These are phyloP conservation scores for Helminthosporium solani DNA, from an alignment of 2,329 filamentous ascomycete genomes.

Conservation along the genomic window DNA sequence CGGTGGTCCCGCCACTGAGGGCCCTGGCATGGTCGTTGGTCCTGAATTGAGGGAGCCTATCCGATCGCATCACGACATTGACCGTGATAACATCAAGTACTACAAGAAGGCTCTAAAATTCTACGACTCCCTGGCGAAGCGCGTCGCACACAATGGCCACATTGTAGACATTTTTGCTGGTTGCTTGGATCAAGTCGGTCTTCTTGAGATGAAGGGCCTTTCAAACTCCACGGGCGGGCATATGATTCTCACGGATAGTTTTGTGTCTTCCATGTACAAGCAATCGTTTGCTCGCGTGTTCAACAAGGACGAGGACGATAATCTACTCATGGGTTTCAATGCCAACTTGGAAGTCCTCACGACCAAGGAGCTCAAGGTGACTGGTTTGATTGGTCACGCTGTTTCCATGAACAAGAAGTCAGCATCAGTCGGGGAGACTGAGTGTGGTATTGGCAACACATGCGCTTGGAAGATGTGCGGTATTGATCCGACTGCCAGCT, in stretches of 20 bases:
- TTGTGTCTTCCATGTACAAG: slow-evolving; percentile 98
- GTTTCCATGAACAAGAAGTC: slow-evolving; percentile 98
- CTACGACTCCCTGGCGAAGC: slow-evolving; percentile 91
- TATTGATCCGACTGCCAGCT: slow-evolving; percentile 90
- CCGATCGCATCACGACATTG: slow-evolving; percentile 97
- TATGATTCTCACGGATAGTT: slow-evolving; percentile 97
- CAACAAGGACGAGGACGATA: slow-evolving; percentile 93
- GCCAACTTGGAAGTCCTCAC: slow-evolving; percentile 93
- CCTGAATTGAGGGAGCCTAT: slow-evolving; percentile 95
- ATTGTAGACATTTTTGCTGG: slow-evolving; percentile 97
- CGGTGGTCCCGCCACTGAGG: slow-evolving; percentile 91
- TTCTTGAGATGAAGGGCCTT: slow-evolving; percentile 97
- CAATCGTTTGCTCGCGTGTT: slow-evolving; percentile 97
- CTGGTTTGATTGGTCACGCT: slow-evolving; percentile 92
- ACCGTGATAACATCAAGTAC: slow-evolving; percentile 98
- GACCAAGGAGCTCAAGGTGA: slow-evolving; percentile 97
- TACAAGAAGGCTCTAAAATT: slow-evolving; percentile 99
- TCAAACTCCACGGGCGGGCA: slow-evolving; percentile 95
- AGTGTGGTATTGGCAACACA: slow-evolving; percentile 97
- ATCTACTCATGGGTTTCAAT: slow-evolving; percentile 97
- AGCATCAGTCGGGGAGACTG: slow-evolving; percentile 92
- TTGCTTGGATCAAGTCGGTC: slow-evolving; percentile 93
- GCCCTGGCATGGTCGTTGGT: slow-evolving; percentile 93
- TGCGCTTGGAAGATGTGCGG: slow-evolving; percentile 99
- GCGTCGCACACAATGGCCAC: slow-evolving; percentile 93